These are phyloP conservation scores for Leccinum holopus DNA, from an alignment of 1,284 basidiomycete genomes.

Conservation along the genomic window DNA sequence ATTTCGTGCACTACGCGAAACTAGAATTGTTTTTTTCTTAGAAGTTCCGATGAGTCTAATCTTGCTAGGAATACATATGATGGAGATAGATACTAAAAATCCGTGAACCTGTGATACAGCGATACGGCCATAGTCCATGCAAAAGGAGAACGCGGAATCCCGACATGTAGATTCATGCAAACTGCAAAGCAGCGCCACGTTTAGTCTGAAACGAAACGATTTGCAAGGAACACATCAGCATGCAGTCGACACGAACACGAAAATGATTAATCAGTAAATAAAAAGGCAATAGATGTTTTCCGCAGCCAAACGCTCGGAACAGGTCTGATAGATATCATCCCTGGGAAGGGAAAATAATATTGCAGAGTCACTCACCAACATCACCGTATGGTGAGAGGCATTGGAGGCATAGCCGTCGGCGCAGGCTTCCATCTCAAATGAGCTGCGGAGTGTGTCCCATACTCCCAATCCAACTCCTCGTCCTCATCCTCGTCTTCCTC, in stretches of 20 bases:
- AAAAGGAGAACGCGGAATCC: neutral
- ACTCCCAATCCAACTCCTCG: slow-evolving; percentile 57
- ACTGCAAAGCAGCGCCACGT: neutral
- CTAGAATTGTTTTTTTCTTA: neutral
- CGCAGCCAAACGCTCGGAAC: slow-evolving; percentile 38
- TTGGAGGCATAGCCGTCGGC: slow-evolving; percentile 60
- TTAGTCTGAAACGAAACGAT: neutral
- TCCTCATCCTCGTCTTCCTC: slow-evolving; percentile 38
- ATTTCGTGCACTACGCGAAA: neutral
- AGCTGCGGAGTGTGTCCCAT: slow-evolving; percentile 54
- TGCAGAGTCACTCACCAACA: slow-evolving; percentile 24
- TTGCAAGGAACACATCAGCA: slow-evolving; percentile 9
- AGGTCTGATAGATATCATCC: slow-evolving; percentile 44
- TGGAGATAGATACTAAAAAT: neutral
- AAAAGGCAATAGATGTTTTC: slow-evolving; percentile 34
- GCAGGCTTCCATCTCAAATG: slow-evolving; percentile 50
- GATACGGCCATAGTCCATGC: slow-evolving; percentile 21
- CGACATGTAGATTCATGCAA: neutral
- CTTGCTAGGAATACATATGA: slow-evolving; percentile 15
- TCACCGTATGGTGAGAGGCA: slow-evolving; percentile 36
- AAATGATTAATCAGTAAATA: slow-evolving; percentile 22
- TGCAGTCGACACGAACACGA: neutral
- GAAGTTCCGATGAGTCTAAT: neutral
- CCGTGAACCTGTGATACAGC: slow-evolving; percentile 14
- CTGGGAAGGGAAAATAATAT: neutral